Base-by-base conservation (phyloP, 1,284 basidiomycete species). In the Ceratorhiza oryzae-sativae region DNA sequence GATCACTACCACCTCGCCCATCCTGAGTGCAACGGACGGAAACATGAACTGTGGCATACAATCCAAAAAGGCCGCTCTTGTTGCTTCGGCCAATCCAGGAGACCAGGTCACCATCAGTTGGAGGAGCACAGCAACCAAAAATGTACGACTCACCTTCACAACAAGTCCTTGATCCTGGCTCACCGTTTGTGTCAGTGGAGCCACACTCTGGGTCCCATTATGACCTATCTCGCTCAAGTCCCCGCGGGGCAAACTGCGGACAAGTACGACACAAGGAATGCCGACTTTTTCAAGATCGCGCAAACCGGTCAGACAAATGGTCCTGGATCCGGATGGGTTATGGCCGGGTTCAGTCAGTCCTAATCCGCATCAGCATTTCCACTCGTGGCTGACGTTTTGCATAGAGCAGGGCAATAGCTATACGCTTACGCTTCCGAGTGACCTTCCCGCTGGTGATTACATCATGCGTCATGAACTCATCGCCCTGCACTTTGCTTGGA, bases 401-500 rank as follows among this genome's bases (percentile, higher is more conserved):
- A 4, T 46, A 86, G 84, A 76, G 76, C 56, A 77, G 4, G 81
- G 81, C 23, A 49, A 73, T 32, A 77, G 84, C 8, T 83, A 83
- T 49, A 83, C 80, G 12, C 80, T 87, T 12, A 86, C 82, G 0
- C 80, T 92, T 65, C 90, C 90, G 1, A 65, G 77, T 18, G 83
- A 81, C 72, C 80, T 92, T 68, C 82, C 84, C 0, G 77, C 88
- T 0, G 90, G 90, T 1, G 81, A 86, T 77, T 92, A 92, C 78
- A 82, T 92, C 71, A 79, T 92, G 75, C 87, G 90, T 2, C 86
- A 89, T 77, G 90, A 92, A 79, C 85, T 92, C 77, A 88, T 92
- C 77, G 86, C 87, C 9, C 85, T 92, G n/a, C 90, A 92, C 74
- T 81, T 86, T 49, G 90, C 84, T 13, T 78, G 76, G 55, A 73